A percentile compares a stretch with the other conserved stretches of the same genome.
Conservation (phyloP, 1,284 basidiomycete genomes). For the Abortiporus biennis region DNA sequence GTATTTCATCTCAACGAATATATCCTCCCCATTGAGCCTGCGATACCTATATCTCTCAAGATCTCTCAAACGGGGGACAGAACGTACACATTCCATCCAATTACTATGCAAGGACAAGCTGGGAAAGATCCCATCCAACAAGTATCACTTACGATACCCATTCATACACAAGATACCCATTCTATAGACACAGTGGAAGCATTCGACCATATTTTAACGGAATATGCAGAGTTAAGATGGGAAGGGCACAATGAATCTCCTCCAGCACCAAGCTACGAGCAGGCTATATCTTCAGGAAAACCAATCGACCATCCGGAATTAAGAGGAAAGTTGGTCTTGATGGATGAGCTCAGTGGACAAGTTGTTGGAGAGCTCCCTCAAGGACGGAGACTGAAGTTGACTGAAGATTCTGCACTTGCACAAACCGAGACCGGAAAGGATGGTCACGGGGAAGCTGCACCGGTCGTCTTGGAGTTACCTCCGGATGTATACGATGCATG, state of each 20-base stretch:
- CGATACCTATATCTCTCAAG: conserved; percentile 32
- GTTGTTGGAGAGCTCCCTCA: conserved; percentile 70
- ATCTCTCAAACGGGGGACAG: conserved; percentile 30
- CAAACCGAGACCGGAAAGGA: conserved; percentile 12
- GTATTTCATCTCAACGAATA: conserved; percentile 52
- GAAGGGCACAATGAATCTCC: conserved; percentile 5
- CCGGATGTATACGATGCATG: conserved; percentile 26
- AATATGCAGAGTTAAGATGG: conserved; percentile 49
- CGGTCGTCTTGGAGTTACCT: conserved; percentile 71
- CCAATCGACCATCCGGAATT: conserved; percentile 35
- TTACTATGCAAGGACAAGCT: conserved; percentile 7
- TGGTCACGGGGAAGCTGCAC: conserved; percentile 33
- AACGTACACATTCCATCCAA: conserved; percentile 36
- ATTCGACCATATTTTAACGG: conserved; percentile 63
- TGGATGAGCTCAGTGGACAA: conserved; percentile 72
- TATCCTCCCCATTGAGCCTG: conserved; percentile 56
- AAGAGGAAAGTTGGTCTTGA: conserved; percentile 64
- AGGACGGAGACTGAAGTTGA: conserved; percentile 45
- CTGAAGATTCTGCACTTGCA: conserved; percentile 46
- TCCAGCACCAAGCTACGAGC: conserved; percentile 5
- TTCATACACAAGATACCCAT: conserved; percentile 28
- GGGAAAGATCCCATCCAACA: conserved; percentile 4
- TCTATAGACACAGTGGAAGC: conserved; percentile 58
- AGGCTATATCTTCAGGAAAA: conserved; percentile 10
- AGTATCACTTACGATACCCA: conserved; percentile 13